Evolutionary conservation across 139 green algal genomes (phyloP).

Genomic region (Asterochloris sp.): DNA sequence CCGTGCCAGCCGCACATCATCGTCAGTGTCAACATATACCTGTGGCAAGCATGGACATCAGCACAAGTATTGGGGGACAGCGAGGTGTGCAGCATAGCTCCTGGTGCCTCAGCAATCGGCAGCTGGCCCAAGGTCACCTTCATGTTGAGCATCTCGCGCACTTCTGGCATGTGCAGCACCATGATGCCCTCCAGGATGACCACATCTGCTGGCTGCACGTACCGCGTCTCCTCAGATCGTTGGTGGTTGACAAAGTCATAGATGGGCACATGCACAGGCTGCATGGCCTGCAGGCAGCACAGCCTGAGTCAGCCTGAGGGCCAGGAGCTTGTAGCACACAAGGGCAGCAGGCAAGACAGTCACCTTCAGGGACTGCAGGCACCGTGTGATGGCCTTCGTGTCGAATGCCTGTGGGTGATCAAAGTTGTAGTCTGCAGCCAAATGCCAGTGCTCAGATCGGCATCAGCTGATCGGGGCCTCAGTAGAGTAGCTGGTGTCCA

Average conservation of each 20-base stretch:
- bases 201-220: conserved; percentile 87
- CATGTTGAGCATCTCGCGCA: conserved; percentile 89
- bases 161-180: conserved; percentile 79
- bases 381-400: conserved; percentile 57
- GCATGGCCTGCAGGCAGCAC: conserved; percentile 7
- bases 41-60: background rate
- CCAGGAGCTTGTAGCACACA: background rate
- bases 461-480: background rate
- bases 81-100: too few relatives aligned
- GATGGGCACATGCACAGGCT: conserved; percentile 77
- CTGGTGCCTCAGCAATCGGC: conserved; percentile 27
- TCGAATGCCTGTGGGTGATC: conserved; percentile 91
- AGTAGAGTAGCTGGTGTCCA: background rate
- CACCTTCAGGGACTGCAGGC: conserved; percentile 45
- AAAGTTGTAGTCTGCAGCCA: conserved; percentile 56
- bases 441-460: background rate
- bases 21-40: conserved; percentile 79
- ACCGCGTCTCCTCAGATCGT: conserved; percentile 46
- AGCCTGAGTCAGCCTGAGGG: background rate
- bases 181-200: conserved; percentile 97
- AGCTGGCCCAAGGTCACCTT: conserved; percentile 47
- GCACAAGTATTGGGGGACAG: too few relatives aligned
- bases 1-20: conserved; percentile 90
- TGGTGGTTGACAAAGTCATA: conserved; percentile 94
- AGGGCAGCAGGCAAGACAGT: background rate